Evolutionary conservation across 768 basidiomycete genomes (phyloP).

Genomic region (Rhizopogon vulgaris): DNA sequence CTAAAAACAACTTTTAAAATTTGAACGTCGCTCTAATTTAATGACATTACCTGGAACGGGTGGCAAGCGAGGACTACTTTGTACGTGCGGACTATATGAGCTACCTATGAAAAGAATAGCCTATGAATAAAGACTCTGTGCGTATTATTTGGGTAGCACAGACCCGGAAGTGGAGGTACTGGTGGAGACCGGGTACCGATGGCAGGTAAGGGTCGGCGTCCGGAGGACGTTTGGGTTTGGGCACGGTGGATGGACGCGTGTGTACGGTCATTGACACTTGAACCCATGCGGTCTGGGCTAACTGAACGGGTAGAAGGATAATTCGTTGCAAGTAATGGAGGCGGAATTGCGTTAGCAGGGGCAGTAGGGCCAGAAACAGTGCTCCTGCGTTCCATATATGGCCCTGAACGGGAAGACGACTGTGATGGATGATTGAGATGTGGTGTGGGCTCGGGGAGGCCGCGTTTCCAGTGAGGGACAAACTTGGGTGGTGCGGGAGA

Average conservation of each 20-base stretch:
- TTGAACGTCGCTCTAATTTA: background rate
- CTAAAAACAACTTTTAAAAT: background rate
- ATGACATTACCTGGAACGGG: background rate
- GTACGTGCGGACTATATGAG: background rate
- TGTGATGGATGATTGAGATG: conserved; percentile 5
- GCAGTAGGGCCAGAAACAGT: conserved; percentile 16
- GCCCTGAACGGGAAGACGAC: background rate
- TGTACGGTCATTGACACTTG: conserved; percentile 1
- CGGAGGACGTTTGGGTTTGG: conserved; percentile 13
- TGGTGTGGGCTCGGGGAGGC: conserved; percentile 14
- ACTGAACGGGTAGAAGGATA: background rate
- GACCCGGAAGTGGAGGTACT: background rate
- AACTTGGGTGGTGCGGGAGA: conserved; percentile 22
- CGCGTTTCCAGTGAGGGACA: conserved; percentile 41
- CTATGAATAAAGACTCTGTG: background rate
- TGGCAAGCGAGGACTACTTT: background rate
- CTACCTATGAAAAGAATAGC: background rate
- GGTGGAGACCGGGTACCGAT: background rate
- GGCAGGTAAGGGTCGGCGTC: conserved; percentile 24
- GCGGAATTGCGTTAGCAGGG: background rate
- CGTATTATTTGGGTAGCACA: background rate
- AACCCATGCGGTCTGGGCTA: background rate
- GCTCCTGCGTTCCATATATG: conserved; percentile 18
- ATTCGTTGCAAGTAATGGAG: background rate
- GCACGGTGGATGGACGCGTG: background rate